Base-by-base conservation (phyloP, 202 grass and related monocot species). In the Panicum hallii region DNA sequence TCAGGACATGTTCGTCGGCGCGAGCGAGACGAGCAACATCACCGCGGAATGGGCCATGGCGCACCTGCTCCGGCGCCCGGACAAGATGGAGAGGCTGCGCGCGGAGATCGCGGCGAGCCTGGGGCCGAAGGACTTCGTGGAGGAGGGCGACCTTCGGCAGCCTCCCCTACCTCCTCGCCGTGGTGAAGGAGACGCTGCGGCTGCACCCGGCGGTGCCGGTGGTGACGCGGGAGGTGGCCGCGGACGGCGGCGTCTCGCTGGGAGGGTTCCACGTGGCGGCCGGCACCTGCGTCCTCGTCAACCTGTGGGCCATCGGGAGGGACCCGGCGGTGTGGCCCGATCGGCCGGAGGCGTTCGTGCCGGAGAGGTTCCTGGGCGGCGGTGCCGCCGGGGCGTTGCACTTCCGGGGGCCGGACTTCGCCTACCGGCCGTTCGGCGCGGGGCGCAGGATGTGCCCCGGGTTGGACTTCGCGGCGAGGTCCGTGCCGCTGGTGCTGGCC, bases 271-370 rank as follows among this genome's bases (percentile, higher is more conserved):
- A 10, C 1, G 3, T 87, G 47, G 60, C 85, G 11, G 26, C 36
- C 11, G 65, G 73, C 36, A 63, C 80, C 0, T 44, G 26, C 3
- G 12, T 88, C 16, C 22, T 88, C 5, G 1, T 88, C 4, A 88
- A 88, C 36, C 16, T 84, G 4, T 88, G 80, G 86, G 80, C 86
- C 30, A 87, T 87, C 6, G 85, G 85, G 12, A 79, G 70, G 32
- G 79, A 87, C 26, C 30, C 69, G 4, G 50, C 2, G 0, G 78
- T 19, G 8, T 82, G 85, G 85, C 52, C 45, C 3, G 50, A 76
- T 1, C 20, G 4, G n/a, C 65, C 86, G 17, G 55, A 84, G 19
- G 20, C 34, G 14, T 88, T 88, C 42, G 2, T 75, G 72, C 78
- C 85, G 26, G 85, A 87, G 38, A 81, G 85, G 38, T 87, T 87